These are phyloP conservation scores for Mrakiaceae sp. DNA, from an alignment of 1,284 basidiomycete species.

Conservation along the genomic window DNA sequence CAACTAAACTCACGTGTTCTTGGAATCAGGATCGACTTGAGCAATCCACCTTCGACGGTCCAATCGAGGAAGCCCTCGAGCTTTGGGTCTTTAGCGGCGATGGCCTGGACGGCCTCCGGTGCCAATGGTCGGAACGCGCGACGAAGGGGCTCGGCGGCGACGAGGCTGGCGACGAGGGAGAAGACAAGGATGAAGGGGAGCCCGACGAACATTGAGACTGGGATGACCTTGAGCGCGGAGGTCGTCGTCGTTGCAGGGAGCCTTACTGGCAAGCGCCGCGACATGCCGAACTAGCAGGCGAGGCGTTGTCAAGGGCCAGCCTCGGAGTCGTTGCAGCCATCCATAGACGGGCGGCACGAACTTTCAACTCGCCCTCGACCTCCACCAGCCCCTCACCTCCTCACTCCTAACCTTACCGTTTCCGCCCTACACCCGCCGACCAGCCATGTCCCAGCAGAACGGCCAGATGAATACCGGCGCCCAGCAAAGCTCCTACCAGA, in stretches of 20 bases:
- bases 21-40: slow-evolving; percentile 59
- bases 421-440: neutral
- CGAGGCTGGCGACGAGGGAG: neutral
- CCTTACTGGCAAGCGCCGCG: too few species aligned
- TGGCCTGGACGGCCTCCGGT: neutral
- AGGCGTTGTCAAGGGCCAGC: too few species aligned
- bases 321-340: too few species aligned
- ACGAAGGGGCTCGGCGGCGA: neutral
- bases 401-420: too few species aligned
- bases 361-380: neutral
- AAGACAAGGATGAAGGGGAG: neutral
- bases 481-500: neutral
- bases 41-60: slow-evolving; percentile 1
- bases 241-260: too few species aligned
- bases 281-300: too few species aligned
- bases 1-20: slow-evolving; percentile 55
- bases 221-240: too few species aligned
- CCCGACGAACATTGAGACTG: too few species aligned
- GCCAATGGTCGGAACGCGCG: neutral
- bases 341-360: neutral
- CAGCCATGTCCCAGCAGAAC: slow-evolving; percentile 8
- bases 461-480: neutral
- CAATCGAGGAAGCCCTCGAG: slow-evolving; percentile 12
- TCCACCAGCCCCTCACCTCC: neutral
- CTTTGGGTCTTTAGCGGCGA: neutral